These are phyloP conservation scores for Ceratobasidium sp. DNA, from an alignment of 1,284 basidiomycete genomes.

Conservation along the genomic window DNA sequence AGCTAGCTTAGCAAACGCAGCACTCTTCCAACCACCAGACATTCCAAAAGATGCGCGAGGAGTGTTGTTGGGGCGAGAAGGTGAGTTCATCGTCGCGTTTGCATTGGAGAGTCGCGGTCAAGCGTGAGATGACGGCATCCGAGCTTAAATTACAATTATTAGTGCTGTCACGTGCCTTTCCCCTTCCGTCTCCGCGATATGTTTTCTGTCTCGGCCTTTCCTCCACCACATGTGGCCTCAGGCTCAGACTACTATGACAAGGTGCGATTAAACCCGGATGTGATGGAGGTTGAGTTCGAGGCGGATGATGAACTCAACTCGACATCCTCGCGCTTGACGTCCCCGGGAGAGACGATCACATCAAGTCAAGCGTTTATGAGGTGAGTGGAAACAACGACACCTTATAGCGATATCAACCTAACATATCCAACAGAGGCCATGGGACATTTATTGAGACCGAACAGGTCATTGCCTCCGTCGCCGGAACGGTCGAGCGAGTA, in stretches of 20 bases:
- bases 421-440: constrained; percentile 75
- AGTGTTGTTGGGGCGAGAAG: constrained; percentile 17
- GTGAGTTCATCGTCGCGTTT: constrained; percentile 22
- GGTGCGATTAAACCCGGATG: constrained; percentile 58
- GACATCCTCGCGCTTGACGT: constrained; percentile 69
- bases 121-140: constrained; percentile 39
- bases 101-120: constrained; percentile 4
- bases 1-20: constrained; percentile 3
- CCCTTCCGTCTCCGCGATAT: constrained; percentile 53
- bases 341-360: constrained; percentile 80
- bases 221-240: constrained; percentile 49
- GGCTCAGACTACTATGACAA: constrained; percentile 49
- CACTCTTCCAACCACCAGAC: constrained; percentile 27
- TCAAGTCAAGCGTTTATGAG: constrained; percentile 85
- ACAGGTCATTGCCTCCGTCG: constrained; percentile 88
- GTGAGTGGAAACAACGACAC: constrained; percentile 60
- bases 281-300: constrained; percentile 60
- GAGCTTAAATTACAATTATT: neutral
- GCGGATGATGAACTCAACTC: constrained; percentile 61
- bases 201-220: constrained; percentile 64
- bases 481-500: constrained; percentile 92
- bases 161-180: constrained; percentile 31
- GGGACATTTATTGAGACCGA: constrained; percentile 93
- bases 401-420: constrained; percentile 7
- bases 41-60: neutral